Conservation (phyloP, 1,284 basidiomycete species). For the Cerioporus squamosus region DNA sequence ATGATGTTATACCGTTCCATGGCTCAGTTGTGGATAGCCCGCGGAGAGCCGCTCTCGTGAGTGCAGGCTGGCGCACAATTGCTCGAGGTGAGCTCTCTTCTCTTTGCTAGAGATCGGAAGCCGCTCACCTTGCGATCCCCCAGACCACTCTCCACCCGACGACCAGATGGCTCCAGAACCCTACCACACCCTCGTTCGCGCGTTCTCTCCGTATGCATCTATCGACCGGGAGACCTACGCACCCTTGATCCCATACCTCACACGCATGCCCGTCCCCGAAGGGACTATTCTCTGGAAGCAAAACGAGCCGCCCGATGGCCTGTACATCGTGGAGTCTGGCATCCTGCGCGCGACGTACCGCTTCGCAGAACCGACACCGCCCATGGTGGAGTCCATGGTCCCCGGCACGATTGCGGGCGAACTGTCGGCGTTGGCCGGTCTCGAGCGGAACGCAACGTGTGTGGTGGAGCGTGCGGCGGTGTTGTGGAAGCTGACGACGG, state of each 20-base stretch:
- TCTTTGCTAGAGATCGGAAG: not conserved
- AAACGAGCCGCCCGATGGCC: constrained; percentile 76
- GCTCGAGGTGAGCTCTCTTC: constrained; percentile 50
- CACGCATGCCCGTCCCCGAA: constrained; percentile 57
- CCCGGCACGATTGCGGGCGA: constrained; percentile 92
- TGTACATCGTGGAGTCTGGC: constrained; percentile 88
- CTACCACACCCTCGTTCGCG: constrained; percentile 71
- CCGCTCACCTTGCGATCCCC: not conserved
- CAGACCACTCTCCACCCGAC: constrained; percentile 32
- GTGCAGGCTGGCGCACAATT: constrained; percentile 77
- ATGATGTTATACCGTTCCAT: constrained; percentile 49
- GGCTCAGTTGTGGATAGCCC: constrained; percentile 77
- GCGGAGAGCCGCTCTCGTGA: constrained; percentile 72
- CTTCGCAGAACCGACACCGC: constrained; percentile 70
- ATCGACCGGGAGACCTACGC: constrained; percentile 52
- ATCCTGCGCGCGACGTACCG: constrained; percentile 81
- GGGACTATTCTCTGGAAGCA: constrained; percentile 79
- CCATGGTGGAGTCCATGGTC: constrained; percentile 89
- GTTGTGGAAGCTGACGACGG: constrained; percentile 77
- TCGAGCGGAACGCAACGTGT: constrained; percentile 84
- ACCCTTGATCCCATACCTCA: constrained; percentile 76
- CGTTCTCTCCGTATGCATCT: constrained; percentile 72
- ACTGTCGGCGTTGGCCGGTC: constrained; percentile 77
- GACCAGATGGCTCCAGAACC: constrained; percentile 48
- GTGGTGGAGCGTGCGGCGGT: constrained; percentile 78